Evolutionary conservation across 345 rosid genomes (phyloP).

Genomic region (Isatis tinctoria): DNA sequence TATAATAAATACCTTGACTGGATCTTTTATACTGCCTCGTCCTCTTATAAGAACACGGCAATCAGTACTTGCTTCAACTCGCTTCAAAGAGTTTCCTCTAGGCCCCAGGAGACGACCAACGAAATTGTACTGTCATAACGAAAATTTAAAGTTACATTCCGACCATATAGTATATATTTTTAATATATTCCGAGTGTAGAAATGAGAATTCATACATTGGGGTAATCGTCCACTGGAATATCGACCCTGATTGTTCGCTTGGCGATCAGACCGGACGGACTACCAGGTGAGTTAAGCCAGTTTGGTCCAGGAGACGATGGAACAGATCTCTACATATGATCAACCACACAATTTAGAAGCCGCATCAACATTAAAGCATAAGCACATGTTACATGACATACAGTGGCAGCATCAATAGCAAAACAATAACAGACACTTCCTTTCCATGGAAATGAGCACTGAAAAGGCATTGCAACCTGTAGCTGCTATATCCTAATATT

Average conservation of each 20-base stretch:
- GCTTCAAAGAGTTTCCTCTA: slow-evolving; percentile 93
- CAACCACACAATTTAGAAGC: slow-evolving; percentile 30
- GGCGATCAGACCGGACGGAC: slow-evolving; percentile 83
- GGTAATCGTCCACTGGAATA: slow-evolving; percentile 86
- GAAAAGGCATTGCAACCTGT: slow-evolving; percentile 12
- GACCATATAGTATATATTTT: background rate
- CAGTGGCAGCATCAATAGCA: background rate
- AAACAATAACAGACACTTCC: background rate
- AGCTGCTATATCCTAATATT: slow-evolving; percentile 16
- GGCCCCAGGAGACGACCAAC: slow-evolving; percentile 99
- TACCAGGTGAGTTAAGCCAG: slow-evolving; percentile 70
- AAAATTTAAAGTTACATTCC: slow-evolving; percentile 16
- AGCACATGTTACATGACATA: background rate
- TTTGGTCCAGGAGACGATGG: slow-evolving; percentile 62
- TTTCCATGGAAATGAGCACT: background rate
- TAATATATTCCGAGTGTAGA: background rate
- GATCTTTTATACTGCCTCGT: slow-evolving; percentile 90
- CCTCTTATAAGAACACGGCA: slow-evolving; percentile 96
- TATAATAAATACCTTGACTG: slow-evolving; percentile 52
- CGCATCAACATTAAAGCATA: slow-evolving; percentile 1
- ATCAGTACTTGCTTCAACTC: slow-evolving; percentile 94
- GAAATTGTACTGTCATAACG: slow-evolving; percentile 74
- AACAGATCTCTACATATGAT: slow-evolving; percentile 57
- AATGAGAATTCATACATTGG: slow-evolving; percentile 51
- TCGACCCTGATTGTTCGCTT: slow-evolving; percentile 87